Evolutionary conservation across 306 rosid species (phyloP), one percentile per base, ranked within the genome.

Genomic region (Hippophae tibetana): DNA sequence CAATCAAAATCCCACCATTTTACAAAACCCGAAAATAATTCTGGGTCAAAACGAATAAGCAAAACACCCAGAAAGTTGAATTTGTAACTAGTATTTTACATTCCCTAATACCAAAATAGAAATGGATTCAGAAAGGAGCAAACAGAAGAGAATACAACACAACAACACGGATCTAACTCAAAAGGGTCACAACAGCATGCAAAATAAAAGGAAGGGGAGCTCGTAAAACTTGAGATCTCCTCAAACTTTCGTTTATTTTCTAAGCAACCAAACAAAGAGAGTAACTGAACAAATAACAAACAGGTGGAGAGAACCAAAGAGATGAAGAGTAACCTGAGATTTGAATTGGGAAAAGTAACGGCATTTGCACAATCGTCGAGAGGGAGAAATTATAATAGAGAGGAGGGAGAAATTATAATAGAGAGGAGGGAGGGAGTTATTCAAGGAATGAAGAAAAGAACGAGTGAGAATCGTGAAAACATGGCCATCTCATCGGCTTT

Each of bases 331-430:
- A 11, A 48, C 18, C 6, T 11, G 53, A 25, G 12, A 52, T 47
- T 31, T 47, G 56, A 49, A 72, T 66, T 50, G 50, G 48, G 47
- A 42, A 43, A 59, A 79, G 73, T 60, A 71, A 31, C 38, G 1
- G 38, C 38, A 31, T 31, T 31, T 31, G 38, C 38, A 4, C 38
- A 31, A 31, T 31, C 38, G 38, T 31, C 38, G 38, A 31, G 38
- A 31, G 38, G 38, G 38, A 31, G 38, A 31, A 31, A 4, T 27
- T n/a, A n/a, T n/a, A n/a, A n/a, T n/a, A n/a, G n/a, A n/a, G n/a
- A n/a, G n/a, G 38, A 27, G 38, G 38, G 38, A 27, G 38, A 27
- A 27, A 3, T 31, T 31, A 31, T 31, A 31, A 31, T 2, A 31
- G 38, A 31, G 38, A 2, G 38, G 38, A 31, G 38, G 38, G 38